phyloP scores from a whole-genome alignment of 2,329 filamentous ascomycete genomes.

The Fusarium xyrophilum region DNA sequence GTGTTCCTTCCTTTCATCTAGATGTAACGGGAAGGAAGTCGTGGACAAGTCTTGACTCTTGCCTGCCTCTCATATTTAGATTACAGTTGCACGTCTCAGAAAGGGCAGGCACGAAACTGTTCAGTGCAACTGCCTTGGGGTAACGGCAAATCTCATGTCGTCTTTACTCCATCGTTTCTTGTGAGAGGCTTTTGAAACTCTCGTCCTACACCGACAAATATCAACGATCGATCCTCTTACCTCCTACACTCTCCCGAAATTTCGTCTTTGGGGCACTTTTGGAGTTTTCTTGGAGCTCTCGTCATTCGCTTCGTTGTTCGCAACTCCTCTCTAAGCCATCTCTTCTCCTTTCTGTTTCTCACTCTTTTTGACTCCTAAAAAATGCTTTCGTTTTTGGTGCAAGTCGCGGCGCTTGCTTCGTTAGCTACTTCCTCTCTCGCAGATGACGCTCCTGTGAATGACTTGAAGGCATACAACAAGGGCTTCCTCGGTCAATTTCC shows the following conservation, averaged over 20 bases:
- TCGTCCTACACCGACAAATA: slow-evolving; percentile 11
- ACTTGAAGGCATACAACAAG: slow-evolving; percentile 28
- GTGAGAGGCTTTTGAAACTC: slow-evolving; percentile 19
- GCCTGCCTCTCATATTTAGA: background rate
- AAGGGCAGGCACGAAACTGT: background rate
- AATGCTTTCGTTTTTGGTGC: slow-evolving; percentile 17
- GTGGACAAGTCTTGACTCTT: background rate
- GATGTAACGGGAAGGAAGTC: background rate
- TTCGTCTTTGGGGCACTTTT: slow-evolving; percentile 21
- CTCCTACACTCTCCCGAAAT: slow-evolving; percentile 3
- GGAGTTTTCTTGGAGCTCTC: slow-evolving; percentile 33
- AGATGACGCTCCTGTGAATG: slow-evolving; percentile 21
- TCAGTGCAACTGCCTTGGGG: slow-evolving; percentile 10
- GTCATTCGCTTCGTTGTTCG: slow-evolving; percentile 4
- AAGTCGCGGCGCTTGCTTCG: background rate
- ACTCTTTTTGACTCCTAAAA: background rate
- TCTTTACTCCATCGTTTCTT: background rate
- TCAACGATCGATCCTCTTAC: slow-evolving; percentile 1
- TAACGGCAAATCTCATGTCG: background rate
- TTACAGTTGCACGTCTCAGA: background rate
- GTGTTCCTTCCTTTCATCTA: background rate
- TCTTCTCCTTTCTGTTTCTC: background rate
- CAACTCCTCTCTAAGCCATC: background rate
- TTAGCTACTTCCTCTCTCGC: slow-evolving; percentile 6
- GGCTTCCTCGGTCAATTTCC: slow-evolving; percentile 29